These are phyloP conservation scores for Botrytis porri DNA, from an alignment of 2,329 filamentous ascomycete genomes.

Conservation along the genomic window DNA sequence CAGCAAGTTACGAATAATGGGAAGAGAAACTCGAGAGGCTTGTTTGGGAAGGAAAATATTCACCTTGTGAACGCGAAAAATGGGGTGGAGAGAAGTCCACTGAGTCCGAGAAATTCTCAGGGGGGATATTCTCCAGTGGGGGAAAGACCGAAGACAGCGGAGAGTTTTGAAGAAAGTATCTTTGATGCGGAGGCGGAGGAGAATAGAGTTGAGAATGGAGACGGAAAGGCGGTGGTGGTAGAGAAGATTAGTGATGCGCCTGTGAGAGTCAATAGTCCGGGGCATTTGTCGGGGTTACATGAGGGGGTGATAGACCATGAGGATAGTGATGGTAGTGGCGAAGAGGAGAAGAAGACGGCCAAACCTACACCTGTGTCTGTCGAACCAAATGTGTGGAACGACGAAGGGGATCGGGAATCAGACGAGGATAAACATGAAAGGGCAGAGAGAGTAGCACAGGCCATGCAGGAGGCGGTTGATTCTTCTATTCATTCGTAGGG, in stretches of 20 bases:
- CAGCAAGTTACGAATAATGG: conserved; percentile 56
- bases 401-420: background rate
- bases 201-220: background rate
- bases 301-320: background rate
- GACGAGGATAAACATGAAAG: conserved; percentile 9
- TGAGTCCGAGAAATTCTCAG: conserved; percentile 29
- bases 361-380: background rate
- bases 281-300: background rate
- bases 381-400: conserved; percentile 2
- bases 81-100: conserved; percentile 35
- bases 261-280: background rate
- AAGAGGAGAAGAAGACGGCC: conserved; percentile 7
- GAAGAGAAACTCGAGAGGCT: conserved; percentile 22
- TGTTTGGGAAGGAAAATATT: conserved; percentile 27
- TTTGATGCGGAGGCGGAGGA: conserved; percentile 36
- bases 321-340: background rate
- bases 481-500: conserved; percentile 16
- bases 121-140: background rate
- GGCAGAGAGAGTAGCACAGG: conserved; percentile 13
- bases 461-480: conserved; percentile 14
- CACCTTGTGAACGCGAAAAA: conserved; percentile 22
- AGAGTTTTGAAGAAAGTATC: conserved; percentile 36
- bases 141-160: conserved; percentile 29
- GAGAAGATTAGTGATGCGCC: background rate
- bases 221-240: background rate